phyloP scores from a whole-genome alignment of 495 filamentous ascomycete species.

The Aspergillus nidulans region DNA sequence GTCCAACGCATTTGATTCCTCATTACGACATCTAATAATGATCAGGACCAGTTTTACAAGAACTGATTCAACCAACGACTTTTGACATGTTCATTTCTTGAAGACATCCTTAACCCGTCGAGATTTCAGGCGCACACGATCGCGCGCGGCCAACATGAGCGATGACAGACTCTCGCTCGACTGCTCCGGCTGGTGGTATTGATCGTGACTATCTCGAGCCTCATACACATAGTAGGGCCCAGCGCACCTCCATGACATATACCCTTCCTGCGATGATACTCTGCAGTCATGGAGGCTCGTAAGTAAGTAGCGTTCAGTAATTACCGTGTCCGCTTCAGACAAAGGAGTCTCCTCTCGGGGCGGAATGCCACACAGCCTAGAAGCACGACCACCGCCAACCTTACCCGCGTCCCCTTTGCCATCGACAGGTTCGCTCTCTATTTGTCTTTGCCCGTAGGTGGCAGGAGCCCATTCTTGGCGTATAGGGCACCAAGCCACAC shows the following conservation, averaged over 20 bases:
- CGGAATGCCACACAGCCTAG: background rate
- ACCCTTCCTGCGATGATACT: background rate
- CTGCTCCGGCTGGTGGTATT: background rate
- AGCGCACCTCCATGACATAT: background rate
- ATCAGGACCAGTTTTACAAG: background rate
- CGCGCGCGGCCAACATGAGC: slow-evolving; percentile 5
- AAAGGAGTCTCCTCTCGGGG: background rate
- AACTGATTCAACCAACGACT: no score
- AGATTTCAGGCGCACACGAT: slow-evolving; percentile 8
- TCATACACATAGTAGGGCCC: slow-evolving; percentile 1
- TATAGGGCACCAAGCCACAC: background rate
- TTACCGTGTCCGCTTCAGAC: background rate
- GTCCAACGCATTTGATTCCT: background rate
- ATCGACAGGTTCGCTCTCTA: background rate
- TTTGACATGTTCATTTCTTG: slow-evolving; percentile 10
- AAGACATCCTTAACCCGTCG: slow-evolving; percentile 7
- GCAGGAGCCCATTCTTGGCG: background rate
- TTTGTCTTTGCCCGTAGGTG: background rate
- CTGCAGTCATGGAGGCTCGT: background rate
- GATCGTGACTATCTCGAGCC: background rate
- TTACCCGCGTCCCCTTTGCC: background rate
- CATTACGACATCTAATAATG: background rate
- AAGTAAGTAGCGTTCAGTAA: background rate
- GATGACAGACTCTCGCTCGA: slow-evolving; percentile 5
- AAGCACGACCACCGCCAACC: background rate